Percentiles rank a stretch among this genome's conserved stretches.
These are phyloP conservation scores for Beauveria sp. DNA, from an alignment of 2,329 filamentous ascomycete species.

Conservation along the genomic window DNA sequence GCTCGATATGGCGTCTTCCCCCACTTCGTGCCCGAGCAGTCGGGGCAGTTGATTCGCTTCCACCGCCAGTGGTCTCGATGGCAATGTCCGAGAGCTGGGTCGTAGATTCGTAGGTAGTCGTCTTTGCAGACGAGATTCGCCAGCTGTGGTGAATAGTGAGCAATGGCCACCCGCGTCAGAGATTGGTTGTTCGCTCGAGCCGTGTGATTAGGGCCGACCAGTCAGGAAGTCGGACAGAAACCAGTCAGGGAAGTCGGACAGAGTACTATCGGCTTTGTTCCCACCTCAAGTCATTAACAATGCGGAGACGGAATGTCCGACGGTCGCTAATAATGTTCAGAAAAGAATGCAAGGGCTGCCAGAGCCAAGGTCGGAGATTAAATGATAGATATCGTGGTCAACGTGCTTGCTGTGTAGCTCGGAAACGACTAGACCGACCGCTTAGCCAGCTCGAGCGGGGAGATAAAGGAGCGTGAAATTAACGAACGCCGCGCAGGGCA, in stretches of 20 bases:
- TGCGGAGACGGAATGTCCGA: background rate
- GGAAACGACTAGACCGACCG: conserved; percentile 8
- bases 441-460: conserved; percentile 8
- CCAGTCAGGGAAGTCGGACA: background rate
- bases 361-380: background rate
- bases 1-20: conserved; percentile 5
- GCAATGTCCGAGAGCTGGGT: conserved; percentile 3
- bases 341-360: background rate
- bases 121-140: background rate
- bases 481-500: background rate
- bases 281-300: background rate
- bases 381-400: conserved; percentile 5
- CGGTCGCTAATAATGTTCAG: background rate
- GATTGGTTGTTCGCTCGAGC: background rate
- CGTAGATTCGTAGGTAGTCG: background rate
- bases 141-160: background rate
- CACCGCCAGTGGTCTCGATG: background rate
- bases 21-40: background rate
- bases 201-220: background rate
- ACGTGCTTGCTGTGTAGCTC: background rate
- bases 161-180: background rate
- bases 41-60: background rate
- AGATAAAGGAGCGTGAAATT: background rate
- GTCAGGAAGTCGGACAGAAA: background rate
- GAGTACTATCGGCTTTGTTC: background rate